Conservation (phyloP, 2,329 filamentous ascomycete species). For the Apiospora pterosperma region DNA sequence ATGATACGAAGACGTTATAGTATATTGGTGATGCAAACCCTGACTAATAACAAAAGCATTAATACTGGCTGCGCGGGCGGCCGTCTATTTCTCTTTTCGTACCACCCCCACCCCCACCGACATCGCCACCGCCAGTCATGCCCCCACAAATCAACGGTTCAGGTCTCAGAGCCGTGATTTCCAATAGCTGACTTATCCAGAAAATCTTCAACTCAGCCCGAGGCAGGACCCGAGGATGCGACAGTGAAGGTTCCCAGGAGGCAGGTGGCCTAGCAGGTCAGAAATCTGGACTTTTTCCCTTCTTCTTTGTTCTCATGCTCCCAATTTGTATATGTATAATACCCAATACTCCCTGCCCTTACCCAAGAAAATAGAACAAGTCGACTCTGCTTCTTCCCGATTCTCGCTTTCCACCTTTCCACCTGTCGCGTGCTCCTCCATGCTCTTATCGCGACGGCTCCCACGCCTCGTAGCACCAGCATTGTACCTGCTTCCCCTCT, state of each 20-base stretch:
- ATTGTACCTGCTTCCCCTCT: not conserved
- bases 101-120: too few species aligned
- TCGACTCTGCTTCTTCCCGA: too few species aligned
- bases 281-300: not conserved
- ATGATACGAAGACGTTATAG: not conserved
- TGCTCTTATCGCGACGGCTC: not conserved
- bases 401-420: not conserved
- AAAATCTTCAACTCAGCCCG: not conserved
- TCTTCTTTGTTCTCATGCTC: not conserved
- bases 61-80: not conserved
- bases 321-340: not conserved
- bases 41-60: not conserved
- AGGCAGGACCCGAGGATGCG: not conserved
- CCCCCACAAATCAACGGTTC: conserved; percentile 1
- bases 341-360: not conserved
- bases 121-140: not conserved
- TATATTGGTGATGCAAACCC: not conserved
- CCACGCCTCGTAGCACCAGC: conserved; percentile 4
- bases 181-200: conserved; percentile 13
- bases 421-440: not conserved
- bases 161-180: conserved; percentile 7
- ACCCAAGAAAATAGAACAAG: not conserved
- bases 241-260: not conserved
- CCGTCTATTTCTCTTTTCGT: not conserved
- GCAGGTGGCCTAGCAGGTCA: not conserved